Evolutionary conservation across 768 basidiomycete species (phyloP).

Genomic region (Tricholoma flavovirens): DNA sequence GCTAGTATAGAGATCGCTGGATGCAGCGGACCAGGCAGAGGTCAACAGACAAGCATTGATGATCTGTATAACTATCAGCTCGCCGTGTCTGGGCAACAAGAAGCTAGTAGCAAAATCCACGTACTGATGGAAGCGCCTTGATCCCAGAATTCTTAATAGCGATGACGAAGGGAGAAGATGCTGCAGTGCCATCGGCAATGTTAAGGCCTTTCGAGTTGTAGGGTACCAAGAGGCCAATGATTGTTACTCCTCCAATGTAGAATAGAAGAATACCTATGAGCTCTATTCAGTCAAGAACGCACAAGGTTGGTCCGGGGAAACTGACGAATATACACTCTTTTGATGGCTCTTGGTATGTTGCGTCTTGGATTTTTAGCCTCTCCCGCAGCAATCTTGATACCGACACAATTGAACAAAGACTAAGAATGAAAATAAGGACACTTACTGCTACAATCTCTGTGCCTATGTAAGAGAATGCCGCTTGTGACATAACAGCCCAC

Average conservation of each 20-base stretch:
- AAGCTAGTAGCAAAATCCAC: conserved; percentile 15
- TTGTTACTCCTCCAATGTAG: conserved; percentile 58
- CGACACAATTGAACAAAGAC: conserved; percentile 1
- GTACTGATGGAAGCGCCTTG: conserved; percentile 71
- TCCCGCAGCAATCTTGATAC: conserved; percentile 70
- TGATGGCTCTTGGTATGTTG: conserved; percentile 58
- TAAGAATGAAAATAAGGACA: conserved; percentile 4
- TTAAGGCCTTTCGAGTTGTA: conserved; percentile 54
- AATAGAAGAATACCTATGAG: conserved; percentile 77
- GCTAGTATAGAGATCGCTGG: conserved; percentile 84
- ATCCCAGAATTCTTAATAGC: conserved; percentile 87
- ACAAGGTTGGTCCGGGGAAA: background rate
- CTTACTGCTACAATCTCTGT: conserved; percentile 89
- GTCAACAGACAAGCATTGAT: conserved; percentile 82
- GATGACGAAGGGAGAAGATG: conserved; percentile 86
- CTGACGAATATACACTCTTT: conserved; percentile 64
- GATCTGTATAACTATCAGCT: conserved; percentile 33
- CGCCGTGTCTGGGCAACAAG: background rate
- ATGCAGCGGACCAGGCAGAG: conserved; percentile 90
- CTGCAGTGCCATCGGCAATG: conserved; percentile 53
- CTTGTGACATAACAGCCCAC: conserved; percentile 65
- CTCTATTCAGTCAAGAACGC: background rate
- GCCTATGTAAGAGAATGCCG: conserved; percentile 89
- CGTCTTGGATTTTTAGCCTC: conserved; percentile 84
- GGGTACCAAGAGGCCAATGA: conserved; percentile 83